Evolutionary conservation across 441 rosid species (phyloP), one percentile per base, ranked within the genome.

Genomic region (Gossypium trilobum): DNA sequence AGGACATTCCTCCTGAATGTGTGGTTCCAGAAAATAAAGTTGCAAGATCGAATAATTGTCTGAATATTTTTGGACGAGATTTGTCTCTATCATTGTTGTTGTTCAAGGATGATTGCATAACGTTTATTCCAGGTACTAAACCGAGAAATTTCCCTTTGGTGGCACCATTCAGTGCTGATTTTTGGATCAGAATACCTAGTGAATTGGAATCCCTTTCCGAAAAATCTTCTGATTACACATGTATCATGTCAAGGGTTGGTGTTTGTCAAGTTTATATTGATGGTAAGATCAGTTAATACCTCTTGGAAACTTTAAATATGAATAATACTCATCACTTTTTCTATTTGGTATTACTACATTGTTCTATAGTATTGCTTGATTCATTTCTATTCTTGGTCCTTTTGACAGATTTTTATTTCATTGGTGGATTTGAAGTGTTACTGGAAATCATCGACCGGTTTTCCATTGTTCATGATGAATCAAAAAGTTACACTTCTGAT

Each of bases 181-280:
- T 87, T 22, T 89, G 99, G 99, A 83, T 91, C 71, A 85, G 89
- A 81, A 82, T 95, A 78, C 96, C 97, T 51, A 77, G 80, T 76
- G 85, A 85, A 79, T 72, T 33, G 68, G 80, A 78, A 63, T 56
- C 70, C 16, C 25, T 48, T 56, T 19, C 60, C 71, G 78, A 70
- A 68, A 79, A 73, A 46, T 80, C 79, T 74, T 81, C 81, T 2
- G 76, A 77, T 71, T 69, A 82, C 71, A 77, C 80, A 23, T 86
- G 90, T 82, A 72, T 91, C 76, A 95, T 92, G 97, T 83, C 85
- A 78, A 87, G 84, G 80, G 82, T 95, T 55, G 73, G 75, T 36
- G 59, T 54, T 66, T 91, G 93, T 81, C 87, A 89, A 85, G 60
- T 92, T 72, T 17, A 83, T 80, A 84, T 72, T 44, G 89, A 89